Conservation (phyloP, 345 rosid species). For the Citrus inodora region DNA sequence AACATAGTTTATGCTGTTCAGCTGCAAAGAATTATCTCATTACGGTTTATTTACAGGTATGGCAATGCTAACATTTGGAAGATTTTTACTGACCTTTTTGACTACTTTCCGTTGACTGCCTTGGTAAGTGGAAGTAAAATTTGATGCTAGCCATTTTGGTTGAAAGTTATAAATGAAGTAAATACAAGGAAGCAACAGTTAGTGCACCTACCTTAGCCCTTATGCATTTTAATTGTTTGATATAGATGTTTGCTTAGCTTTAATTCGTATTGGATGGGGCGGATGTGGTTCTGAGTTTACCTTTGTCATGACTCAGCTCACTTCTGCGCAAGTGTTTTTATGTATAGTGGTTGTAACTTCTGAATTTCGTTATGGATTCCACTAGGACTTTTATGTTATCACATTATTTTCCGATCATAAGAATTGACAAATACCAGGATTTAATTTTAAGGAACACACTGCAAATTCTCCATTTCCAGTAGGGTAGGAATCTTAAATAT, state of each 20-base stretch:
- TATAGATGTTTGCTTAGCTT: neutral
- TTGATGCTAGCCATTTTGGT: neutral
- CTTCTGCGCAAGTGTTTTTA: neutral
- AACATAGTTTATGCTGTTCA: neutral
- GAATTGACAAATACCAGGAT: neutral
- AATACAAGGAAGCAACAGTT: neutral
- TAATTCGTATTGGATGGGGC: constrained; percentile 1
- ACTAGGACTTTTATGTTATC: neutral
- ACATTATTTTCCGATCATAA: neutral
- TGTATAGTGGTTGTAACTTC: neutral
- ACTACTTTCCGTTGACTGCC: constrained; percentile 96
- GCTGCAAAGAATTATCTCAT: neutral
- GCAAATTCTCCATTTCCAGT: neutral
- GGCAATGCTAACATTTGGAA: constrained; percentile 99
- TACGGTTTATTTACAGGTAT: constrained; percentile 52
- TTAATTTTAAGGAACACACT: neutral
- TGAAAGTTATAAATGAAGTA: neutral
- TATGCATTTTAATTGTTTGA: neutral
- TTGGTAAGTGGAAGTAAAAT: constrained; percentile 54
- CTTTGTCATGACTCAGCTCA: neutral
- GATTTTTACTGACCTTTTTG: constrained; percentile 94
- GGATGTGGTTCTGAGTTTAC: neutral
- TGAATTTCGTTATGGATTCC: neutral
- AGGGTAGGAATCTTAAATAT: neutral
- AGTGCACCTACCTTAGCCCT: neutral